A percentile compares a stretch with the other conserved stretches of the same genome.
phyloP scores from a whole-genome alignment of 192 early-diverging fungal genomes.

The Coemansia sp. region DNA sequence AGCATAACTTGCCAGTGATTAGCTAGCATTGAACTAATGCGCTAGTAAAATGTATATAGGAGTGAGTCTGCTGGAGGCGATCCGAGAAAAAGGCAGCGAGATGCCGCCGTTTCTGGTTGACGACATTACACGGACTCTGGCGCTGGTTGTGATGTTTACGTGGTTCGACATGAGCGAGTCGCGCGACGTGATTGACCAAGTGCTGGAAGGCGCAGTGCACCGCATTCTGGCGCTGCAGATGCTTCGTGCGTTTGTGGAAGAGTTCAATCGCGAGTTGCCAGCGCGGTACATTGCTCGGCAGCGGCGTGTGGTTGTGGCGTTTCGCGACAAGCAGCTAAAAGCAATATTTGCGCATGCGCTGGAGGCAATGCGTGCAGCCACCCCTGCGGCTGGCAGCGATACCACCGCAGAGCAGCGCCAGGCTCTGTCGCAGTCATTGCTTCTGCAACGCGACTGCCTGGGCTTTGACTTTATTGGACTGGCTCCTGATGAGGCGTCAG shows the following conservation, averaged over 20 bases:
- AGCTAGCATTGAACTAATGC: background rate
- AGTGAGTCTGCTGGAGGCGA: conserved; percentile 24
- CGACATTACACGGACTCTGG: conserved; percentile 47
- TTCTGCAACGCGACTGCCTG: conserved; percentile 66
- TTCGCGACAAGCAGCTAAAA: conserved; percentile 60
- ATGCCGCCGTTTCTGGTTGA: conserved; percentile 47
- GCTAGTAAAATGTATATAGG: conserved; percentile 23
- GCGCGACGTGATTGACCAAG: conserved; percentile 30
- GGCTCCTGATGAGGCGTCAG: conserved; percentile 72
- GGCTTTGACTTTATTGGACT: conserved; percentile 82
- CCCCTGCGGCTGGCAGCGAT: conserved; percentile 36
- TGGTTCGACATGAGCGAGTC: conserved; percentile 50
- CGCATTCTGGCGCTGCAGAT: conserved; percentile 66
- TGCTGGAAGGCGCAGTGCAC: conserved; percentile 49
- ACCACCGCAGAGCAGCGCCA: conserved; percentile 31
- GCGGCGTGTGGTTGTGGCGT: conserved; percentile 62
- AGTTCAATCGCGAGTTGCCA: conserved; percentile 67
- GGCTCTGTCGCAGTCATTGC: conserved; percentile 54
- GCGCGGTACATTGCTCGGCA: conserved; percentile 63
- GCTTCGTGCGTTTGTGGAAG: conserved; percentile 64
- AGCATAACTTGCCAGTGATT: background rate
- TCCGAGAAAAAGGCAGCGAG: conserved; percentile 25
- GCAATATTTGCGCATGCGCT: conserved; percentile 56
- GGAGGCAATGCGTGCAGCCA: conserved; percentile 34
- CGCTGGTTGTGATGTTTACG: conserved; percentile 53